Conservation (phyloP, 495 filamentous ascomycete genomes). For the Achaetomiella virescens region DNA sequence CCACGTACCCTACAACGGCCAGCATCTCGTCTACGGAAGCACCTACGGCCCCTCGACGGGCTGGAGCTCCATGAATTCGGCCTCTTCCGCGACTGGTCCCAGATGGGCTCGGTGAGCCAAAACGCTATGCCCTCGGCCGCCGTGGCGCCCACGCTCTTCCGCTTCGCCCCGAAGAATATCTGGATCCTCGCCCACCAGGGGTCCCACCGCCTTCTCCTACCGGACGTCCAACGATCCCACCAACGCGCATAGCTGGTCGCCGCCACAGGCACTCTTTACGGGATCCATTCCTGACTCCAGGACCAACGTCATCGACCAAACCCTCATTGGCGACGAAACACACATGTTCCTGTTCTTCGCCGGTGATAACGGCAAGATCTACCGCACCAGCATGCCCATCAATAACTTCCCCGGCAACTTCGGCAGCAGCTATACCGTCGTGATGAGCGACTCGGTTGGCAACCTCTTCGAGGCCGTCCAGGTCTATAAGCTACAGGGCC, state of each 20-base stretch:
- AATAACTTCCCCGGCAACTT: conserved; percentile 53
- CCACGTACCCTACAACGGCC: conserved; percentile 40
- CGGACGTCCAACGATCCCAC: conserved; percentile 50
- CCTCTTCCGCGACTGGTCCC: conserved; percentile 48
- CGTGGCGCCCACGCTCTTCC: conserved; percentile 57
- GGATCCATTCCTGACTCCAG: conserved; percentile 44
- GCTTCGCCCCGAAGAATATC: conserved; percentile 53
- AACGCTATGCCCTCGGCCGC: conserved; percentile 41
- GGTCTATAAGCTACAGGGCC: conserved; percentile 52
- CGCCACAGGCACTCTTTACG: conserved; percentile 46
- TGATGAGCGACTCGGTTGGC: conserved; percentile 46
- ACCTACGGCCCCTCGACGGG: not conserved
- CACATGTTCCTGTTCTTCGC: conserved; percentile 59
- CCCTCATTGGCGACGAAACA: conserved; percentile 50
- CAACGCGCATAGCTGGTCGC: conserved; percentile 51
- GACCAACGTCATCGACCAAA: conserved; percentile 52
- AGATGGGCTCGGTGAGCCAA: conserved; percentile 48
- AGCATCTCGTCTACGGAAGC: conserved; percentile 47
- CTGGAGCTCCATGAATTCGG: conserved; percentile 50
- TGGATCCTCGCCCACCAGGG: conserved; percentile 59
- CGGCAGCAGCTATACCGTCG: conserved; percentile 39
- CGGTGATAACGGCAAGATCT: conserved; percentile 60
- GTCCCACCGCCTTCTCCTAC: conserved; percentile 52
- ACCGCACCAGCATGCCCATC: conserved; percentile 54
- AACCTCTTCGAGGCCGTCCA: conserved; percentile 59